These are phyloP conservation scores for Solanum acaule DNA, from an alignment of 257 asterid species.

Conservation along the genomic window DNA sequence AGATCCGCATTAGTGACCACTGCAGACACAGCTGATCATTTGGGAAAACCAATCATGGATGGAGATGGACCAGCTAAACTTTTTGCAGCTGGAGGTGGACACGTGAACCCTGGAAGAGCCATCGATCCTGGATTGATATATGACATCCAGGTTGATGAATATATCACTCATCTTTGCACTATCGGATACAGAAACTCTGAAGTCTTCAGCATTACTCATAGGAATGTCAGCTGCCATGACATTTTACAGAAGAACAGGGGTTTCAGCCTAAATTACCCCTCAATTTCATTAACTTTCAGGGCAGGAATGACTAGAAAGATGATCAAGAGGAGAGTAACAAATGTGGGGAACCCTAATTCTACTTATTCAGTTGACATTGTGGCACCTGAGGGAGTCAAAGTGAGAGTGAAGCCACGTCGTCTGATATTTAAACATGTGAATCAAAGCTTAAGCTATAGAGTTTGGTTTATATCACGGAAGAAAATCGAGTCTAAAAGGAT, in stretches of 20 bases:
- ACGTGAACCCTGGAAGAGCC: conserved; percentile 70
- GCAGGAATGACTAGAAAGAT: conserved; percentile 39
- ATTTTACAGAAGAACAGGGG: conserved; percentile 45
- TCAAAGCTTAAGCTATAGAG: conserved; percentile 63
- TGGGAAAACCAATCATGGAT: conserved; percentile 67
- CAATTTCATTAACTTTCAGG: conserved; percentile 54
- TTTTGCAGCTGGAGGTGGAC: conserved; percentile 83
- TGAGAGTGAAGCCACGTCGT: conserved; percentile 55
- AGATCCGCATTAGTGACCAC: conserved; percentile 90
- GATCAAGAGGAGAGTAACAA: conserved; percentile 45
- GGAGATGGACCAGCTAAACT: conserved; percentile 58
- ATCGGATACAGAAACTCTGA: conserved; percentile 55
- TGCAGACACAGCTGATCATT: conserved; percentile 48
- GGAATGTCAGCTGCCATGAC: conserved; percentile 69
- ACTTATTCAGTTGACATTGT: conserved; percentile 21
- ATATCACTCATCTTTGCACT: conserved; percentile 62
- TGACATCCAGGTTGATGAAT: conserved; percentile 52
- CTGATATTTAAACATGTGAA: conserved; percentile 38
- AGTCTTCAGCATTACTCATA: conserved; percentile 66
- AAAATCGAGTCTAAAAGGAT: conserved; percentile 11
- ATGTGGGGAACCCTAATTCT: conserved; percentile 46
- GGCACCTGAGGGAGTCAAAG: conserved; percentile 70
- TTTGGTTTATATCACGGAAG: conserved; percentile 47
- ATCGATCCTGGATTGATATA: conserved; percentile 71
- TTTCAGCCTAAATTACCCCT: conserved; percentile 85